phyloP scores from a whole-genome alignment of 768 basidiomycete species.

The Strobilomyces echinocephalus region DNA sequence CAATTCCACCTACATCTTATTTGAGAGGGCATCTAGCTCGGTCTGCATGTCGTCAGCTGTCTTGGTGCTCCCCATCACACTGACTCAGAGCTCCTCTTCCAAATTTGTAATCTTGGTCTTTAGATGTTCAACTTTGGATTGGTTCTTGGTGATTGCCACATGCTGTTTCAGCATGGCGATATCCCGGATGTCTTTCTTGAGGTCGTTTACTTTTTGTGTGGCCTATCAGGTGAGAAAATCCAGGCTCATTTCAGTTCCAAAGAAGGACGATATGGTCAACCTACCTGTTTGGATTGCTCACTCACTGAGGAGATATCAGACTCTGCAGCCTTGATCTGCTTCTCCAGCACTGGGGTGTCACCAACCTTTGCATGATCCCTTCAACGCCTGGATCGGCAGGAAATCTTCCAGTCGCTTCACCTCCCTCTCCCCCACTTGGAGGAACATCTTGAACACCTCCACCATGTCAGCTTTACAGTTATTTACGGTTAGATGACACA shows the following conservation, averaged over 20 bases:
- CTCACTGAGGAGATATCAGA: slow-evolving; percentile 48
- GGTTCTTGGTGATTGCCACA: slow-evolving; percentile 53
- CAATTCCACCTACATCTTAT: slow-evolving; percentile 52
- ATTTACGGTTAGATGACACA: too few relatives aligned
- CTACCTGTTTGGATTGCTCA: slow-evolving; percentile 58
- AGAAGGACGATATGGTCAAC: slow-evolving; percentile 4
- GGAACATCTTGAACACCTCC: slow-evolving; percentile 49
- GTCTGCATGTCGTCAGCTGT: slow-evolving; percentile 82
- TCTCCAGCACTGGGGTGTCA: slow-evolving; percentile 67
- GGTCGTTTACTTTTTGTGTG: slow-evolving; percentile 43
- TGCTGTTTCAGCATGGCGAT: slow-evolving; percentile 57
- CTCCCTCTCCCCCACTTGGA: slow-evolving; percentile 58
- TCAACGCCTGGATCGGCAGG: slow-evolving; percentile 50
- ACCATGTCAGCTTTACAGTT: slow-evolving; percentile 36
- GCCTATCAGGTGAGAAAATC: slow-evolving; percentile 35
- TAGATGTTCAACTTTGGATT: slow-evolving; percentile 55
- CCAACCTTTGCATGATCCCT: slow-evolving; percentile 49
- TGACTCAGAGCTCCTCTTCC: slow-evolving; percentile 68
- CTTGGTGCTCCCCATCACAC: slow-evolving; percentile 67
- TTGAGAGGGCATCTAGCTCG: slow-evolving; percentile 61
- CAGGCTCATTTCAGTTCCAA: neutral
- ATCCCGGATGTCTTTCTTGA: slow-evolving; percentile 60
- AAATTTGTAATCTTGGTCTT: slow-evolving; percentile 56
- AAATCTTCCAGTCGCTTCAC: slow-evolving; percentile 54
- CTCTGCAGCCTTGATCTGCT: slow-evolving; percentile 55